These are phyloP conservation scores for Polychytrium aggregatum DNA, from an alignment of 192 early-diverging fungal genomes.

Conservation along the genomic window DNA sequence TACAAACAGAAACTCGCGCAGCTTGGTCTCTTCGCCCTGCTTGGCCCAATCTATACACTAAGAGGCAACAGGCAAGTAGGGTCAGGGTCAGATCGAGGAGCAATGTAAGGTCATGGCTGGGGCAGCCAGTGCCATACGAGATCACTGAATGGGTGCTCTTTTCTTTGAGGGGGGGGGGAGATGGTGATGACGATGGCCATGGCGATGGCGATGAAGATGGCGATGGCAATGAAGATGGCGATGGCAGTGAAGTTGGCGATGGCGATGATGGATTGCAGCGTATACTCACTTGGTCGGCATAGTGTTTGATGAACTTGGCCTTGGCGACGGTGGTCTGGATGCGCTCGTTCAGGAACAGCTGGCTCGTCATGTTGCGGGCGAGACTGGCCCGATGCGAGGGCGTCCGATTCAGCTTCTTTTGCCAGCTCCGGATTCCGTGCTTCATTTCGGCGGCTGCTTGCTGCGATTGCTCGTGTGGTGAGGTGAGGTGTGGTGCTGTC, in stretches of 20 bases:
- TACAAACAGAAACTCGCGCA: too few relatives aligned
- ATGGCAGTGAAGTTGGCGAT: background rate
- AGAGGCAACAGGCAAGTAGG: too few relatives aligned
- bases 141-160: background rate
- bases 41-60: background rate
- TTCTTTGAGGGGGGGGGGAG: background rate
- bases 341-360: slow-evolving; percentile 76
- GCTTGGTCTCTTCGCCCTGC: background rate
- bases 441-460: slow-evolving; percentile 18
- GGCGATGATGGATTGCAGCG: background rate
- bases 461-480: background rate
- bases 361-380: slow-evolving; percentile 72
- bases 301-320: slow-evolving; percentile 76
- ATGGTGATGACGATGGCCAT: background rate
- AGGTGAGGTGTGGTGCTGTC: background rate
- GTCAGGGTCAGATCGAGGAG: too few relatives aligned
- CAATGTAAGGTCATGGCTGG: too few relatives aligned
- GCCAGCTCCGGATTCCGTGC: slow-evolving; percentile 28
- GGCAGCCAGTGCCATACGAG: too few relatives aligned
- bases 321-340: slow-evolving; percentile 89
- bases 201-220: slow-evolving; percentile 8
- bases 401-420: slow-evolving; percentile 51
- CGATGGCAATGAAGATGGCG: slow-evolving; percentile 3
- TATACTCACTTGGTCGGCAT: slow-evolving; percentile 63
- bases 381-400: slow-evolving; percentile 61